A percentile compares a stretch with the other conserved stretches of the same genome.
These are phyloP conservation scores for Heritiera fomes DNA, from an alignment of 345 rosid genomes.

Conservation along the genomic window DNA sequence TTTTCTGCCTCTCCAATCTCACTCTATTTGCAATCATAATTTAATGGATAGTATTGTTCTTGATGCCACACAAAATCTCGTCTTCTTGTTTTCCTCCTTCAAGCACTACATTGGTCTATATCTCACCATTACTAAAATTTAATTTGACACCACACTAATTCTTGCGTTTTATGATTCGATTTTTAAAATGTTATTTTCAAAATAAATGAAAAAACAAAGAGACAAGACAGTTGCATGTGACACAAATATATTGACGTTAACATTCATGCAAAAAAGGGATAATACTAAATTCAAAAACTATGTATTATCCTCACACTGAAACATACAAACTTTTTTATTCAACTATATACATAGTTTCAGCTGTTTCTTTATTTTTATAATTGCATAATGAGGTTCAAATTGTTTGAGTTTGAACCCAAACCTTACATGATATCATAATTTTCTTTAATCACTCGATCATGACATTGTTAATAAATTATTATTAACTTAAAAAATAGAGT, in stretches of 20 bases:
- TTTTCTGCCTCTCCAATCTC: slow-evolving; percentile 8
- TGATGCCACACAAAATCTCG: background rate
- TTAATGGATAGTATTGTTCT: background rate
- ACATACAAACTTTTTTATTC: background rate
- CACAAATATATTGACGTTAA: background rate
- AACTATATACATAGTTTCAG: background rate
- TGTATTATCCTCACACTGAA: background rate
- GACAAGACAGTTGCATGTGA: background rate
- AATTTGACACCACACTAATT: too few species aligned
- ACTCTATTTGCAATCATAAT: background rate
- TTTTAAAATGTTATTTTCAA: background rate
- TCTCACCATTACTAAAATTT: too few species aligned
- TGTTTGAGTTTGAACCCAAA: too few species aligned
- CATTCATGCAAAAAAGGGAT: background rate
- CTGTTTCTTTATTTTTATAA: too few species aligned
- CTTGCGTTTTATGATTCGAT: too few species aligned
- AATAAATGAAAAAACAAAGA: background rate
- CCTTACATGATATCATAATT: too few species aligned
- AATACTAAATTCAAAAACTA: background rate
- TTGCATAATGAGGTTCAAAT: too few species aligned
- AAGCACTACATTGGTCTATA: too few species aligned
- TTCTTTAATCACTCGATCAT: too few species aligned
- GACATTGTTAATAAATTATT: too few species aligned
- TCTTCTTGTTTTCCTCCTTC: background rate
- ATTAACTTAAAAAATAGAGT: too few species aligned